Evolutionary conservation across 116 monocot species (phyloP).

Genomic region (Iris pallida): DNA sequence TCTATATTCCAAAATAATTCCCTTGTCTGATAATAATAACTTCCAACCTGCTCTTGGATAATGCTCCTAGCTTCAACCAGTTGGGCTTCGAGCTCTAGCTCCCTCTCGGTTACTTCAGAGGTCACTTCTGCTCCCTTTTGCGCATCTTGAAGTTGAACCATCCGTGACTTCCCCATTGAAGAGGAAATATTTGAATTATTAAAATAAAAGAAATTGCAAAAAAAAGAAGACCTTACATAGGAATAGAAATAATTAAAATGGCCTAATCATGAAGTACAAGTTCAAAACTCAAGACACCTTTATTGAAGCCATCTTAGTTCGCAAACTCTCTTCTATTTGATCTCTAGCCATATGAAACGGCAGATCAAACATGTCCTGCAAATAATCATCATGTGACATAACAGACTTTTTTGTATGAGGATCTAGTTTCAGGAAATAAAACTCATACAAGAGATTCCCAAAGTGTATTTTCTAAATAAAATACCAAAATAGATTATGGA

Average conservation of each 20-base stretch:
- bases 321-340: constrained; percentile 92
- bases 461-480: background rate
- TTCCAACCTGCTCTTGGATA: constrained; percentile 84
- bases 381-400: background rate
- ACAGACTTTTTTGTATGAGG: too few species aligned
- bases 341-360: constrained; percentile 99
- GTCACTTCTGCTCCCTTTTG: constrained; percentile 88
- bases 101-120: constrained; percentile 89
- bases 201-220: background rate
- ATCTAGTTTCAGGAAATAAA: background rate
- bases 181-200: background rate
- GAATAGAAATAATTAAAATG: background rate
- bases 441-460: background rate
- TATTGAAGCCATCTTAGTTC: constrained; percentile 97
- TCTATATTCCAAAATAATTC: too few species aligned
- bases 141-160: constrained; percentile 96
- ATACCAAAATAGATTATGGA: background rate
- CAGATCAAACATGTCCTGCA: constrained; percentile 94
- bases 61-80: constrained; percentile 99
- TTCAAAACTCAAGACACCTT: constrained; percentile 39
- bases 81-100: constrained; percentile 98
- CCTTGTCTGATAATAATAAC: background rate
- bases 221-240: background rate
- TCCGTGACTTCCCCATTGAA: constrained; percentile 43
- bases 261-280: background rate